Conservation (phyloP, 2,329 filamentous ascomycete species). For the Beauveria caledonica region DNA sequence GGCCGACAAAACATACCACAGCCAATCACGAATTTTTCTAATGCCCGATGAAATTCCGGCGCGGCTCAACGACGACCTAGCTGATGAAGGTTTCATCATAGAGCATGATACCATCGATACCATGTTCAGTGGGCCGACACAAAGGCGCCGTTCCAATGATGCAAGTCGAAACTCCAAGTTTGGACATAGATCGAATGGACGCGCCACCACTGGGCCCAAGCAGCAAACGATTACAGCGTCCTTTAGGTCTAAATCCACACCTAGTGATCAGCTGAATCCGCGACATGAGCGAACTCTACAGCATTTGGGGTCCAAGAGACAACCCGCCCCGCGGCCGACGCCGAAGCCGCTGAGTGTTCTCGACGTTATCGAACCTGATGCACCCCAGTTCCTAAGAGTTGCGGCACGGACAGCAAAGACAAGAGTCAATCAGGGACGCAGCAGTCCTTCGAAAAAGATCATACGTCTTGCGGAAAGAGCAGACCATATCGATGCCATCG, state of each 20-base stretch:
- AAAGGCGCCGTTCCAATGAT: conserved; percentile 21
- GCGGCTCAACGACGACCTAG: conserved; percentile 10
- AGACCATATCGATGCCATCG: conserved; percentile 50
- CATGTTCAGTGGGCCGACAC: conserved; percentile 39
- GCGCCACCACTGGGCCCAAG: background rate
- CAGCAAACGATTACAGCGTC: conserved; percentile 7
- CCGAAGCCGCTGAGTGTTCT: conserved; percentile 47
- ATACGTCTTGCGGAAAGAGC: conserved; percentile 53
- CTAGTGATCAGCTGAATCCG: background rate
- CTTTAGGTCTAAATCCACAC: background rate
- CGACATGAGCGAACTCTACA: background rate
- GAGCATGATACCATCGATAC: conserved; percentile 46
- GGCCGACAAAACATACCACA: conserved; percentile 19
- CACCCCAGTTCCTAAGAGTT: conserved; percentile 52
- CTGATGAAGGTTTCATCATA: conserved; percentile 29
- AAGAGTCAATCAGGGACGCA: conserved; percentile 41
- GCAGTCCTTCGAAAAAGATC: conserved; percentile 46
- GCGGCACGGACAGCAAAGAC: conserved; percentile 49
- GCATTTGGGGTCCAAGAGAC: conserved; percentile 10
- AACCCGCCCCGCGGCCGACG: conserved; percentile 15
- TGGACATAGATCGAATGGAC: conserved; percentile 10
- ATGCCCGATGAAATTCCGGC: conserved; percentile 11
- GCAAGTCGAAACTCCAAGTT: conserved; percentile 14
- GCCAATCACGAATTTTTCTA: conserved; percentile 20
- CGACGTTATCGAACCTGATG: conserved; percentile 46